A percentile compares a stretch with the other conserved stretches of the same genome.
Conservation (phyloP, 768 basidiomycete genomes). For the Boletus pseudopeckii region DNA sequence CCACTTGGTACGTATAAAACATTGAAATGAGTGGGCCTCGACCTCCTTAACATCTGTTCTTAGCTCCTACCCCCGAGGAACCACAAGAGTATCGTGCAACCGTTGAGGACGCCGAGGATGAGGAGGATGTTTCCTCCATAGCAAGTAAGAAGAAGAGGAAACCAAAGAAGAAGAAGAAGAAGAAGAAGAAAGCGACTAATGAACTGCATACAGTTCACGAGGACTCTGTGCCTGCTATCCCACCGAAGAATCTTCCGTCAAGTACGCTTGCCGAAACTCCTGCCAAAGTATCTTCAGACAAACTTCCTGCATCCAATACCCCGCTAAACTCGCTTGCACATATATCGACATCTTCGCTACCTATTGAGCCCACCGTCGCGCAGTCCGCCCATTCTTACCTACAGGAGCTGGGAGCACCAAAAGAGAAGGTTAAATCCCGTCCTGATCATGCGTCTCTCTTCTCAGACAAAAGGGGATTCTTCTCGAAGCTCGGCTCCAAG, state of each 20-base stretch:
- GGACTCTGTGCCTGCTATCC: constrained; percentile 10
- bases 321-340: constrained; percentile 21
- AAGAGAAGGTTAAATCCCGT: constrained; percentile 70
- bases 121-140: constrained; percentile 38
- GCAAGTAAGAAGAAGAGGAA: constrained; percentile 51
- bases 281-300: constrained; percentile 9
- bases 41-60: background rate
- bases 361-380: constrained; percentile 48
- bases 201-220: constrained; percentile 24
- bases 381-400: constrained; percentile 74
- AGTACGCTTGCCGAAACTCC: constrained; percentile 26
- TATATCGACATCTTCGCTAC: constrained; percentile 41
- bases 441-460: constrained; percentile 55
- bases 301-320: constrained; percentile 10
- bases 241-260: constrained; percentile 18
- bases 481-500: constrained; percentile 44
- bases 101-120: constrained; percentile 73
- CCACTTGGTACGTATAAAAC: constrained; percentile 9
- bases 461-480: constrained; percentile 43
- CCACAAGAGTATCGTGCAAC: constrained; percentile 42
- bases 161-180: constrained; percentile 80
- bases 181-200: constrained; percentile 46
- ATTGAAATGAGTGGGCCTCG: background rate
- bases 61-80: constrained; percentile 25
- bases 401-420: constrained; percentile 46